Evolutionary conservation across 148 eudicot species (phyloP), one percentile per base, ranked within the genome.

Genomic region (Amaranthus palmeri): DNA sequence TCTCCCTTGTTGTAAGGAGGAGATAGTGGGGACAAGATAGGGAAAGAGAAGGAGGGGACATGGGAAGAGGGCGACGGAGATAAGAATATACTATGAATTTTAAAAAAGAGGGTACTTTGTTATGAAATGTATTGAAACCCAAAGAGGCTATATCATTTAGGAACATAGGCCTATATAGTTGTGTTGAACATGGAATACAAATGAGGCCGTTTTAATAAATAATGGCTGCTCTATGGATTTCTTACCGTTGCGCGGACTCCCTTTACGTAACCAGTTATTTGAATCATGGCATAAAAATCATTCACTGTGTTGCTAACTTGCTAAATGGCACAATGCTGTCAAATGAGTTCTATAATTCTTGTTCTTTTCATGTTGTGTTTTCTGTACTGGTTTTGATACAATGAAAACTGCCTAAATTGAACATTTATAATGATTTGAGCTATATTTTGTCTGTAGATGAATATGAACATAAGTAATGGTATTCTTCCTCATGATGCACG

Each of bases 381-480:
- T 36, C 58, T 70, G 40, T n/a, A 55, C 43, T 43, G 61, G 43
- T 63, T 44, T 57, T n/a, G 13, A 25, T 63, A 56, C 50, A 49
- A n/a, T n/a, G 13, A 17, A 1, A 50, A 60, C 48, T 72, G 53
- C 72, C 49, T 3, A 72, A 8, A 17, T 65, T 44, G 55, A 48
- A 50, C n/a, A 42, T 54, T 42, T 60, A 25, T 57, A 61, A 67
- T 72, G 71, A 47, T 74, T 65, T 73, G 54, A 41, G 48, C 54
- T 52, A 59, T 66, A 60, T 64, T 76, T 45, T 51, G 65, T 44
- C 61, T 72, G 61, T 61, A 85, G 88, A 62, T 78, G 77, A 72
- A 72, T 25, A 56, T 74, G 72, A 76, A 75, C 70, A 48, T 62
- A 47, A 72, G 75, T 36, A 47, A 55, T 66, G 41, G 69, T 54